A percentile compares a stretch with the other conserved stretches of the same genome.
phyloP scores from a whole-genome alignment of 129 eudicot genomes.

The Silybum marianum region DNA sequence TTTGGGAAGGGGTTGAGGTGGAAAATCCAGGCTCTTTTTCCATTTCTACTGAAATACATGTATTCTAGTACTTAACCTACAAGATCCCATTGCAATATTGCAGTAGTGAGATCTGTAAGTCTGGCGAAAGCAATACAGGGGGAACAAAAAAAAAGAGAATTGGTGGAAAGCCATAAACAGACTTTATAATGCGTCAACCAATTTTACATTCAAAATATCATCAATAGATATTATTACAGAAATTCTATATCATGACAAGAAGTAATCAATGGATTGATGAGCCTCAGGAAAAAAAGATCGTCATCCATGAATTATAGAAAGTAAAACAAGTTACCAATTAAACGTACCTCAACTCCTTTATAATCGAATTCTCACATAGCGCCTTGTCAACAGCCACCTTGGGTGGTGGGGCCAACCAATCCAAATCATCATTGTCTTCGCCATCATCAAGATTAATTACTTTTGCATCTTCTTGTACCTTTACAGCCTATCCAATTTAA shows the following conservation, averaged over 20 bases:
- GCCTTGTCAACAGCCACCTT: constrained; percentile 37
- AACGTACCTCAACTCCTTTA: constrained; percentile 72
- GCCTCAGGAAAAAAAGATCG: not conserved
- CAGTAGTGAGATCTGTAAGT: not conserved
- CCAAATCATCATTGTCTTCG: constrained; percentile 61
- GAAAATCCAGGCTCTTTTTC: not conserved
- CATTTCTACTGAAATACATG: not conserved
- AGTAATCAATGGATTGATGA: not conserved
- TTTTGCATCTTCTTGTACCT: constrained; percentile 24
- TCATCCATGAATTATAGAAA: not conserved
- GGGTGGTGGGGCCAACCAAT: constrained; percentile 78
- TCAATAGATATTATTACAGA: not conserved
- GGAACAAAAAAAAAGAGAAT: not conserved
- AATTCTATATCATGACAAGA: not conserved
- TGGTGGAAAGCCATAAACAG: not conserved
- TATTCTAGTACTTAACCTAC: not conserved
- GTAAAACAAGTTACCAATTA: not conserved
- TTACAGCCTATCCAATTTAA: constrained; percentile 41
- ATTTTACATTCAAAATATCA: not conserved
- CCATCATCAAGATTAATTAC: constrained; percentile 42
- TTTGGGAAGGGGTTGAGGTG: not conserved
- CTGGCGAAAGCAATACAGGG: not conserved
- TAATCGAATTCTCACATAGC: constrained; percentile 46
- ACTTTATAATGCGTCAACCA: not conserved
- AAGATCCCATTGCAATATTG: not conserved